These are phyloP conservation scores for Viola odorata DNA, from an alignment of 345 rosid genomes.

Conservation along the genomic window DNA sequence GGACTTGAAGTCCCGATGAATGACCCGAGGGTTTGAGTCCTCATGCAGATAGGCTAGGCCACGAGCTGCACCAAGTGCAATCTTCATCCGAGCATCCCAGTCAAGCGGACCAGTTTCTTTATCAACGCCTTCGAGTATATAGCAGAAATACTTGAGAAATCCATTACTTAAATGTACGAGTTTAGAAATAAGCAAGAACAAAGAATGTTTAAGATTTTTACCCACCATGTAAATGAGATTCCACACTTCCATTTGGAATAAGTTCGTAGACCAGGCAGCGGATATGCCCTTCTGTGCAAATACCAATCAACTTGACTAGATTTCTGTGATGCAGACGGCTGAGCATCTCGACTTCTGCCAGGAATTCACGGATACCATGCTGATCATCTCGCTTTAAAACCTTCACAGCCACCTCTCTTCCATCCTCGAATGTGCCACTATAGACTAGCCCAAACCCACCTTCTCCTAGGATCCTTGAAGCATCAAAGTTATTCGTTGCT, in stretches of 20 bases:
- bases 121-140: conserved; percentile 40
- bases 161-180: neutral
- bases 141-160: conserved; percentile 5
- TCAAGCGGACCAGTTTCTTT: conserved; percentile 46
- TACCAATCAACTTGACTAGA: conserved; percentile 57
- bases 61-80: conserved; percentile 75
- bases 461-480: conserved; percentile 53
- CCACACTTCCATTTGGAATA: conserved; percentile 64
- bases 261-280: conserved; percentile 70
- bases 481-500: conserved; percentile 47
- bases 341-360: conserved; percentile 78
- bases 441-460: conserved; percentile 75
- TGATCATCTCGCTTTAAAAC: conserved; percentile 58
- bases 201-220: neutral
- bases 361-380: conserved; percentile 59
- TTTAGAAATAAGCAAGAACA: neutral
- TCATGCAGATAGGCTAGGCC: conserved; percentile 78
- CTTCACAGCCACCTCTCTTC: conserved; percentile 64
- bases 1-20: conserved; percentile 69
- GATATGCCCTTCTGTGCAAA: conserved; percentile 39
- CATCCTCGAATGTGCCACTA: conserved; percentile 46
- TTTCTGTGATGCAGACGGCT: conserved; percentile 77
- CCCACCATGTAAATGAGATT: conserved; percentile 63
- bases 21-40: conserved; percentile 67
- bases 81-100: conserved; percentile 70